These are phyloP conservation scores for Claviceps sp. DNA, from an alignment of 2,329 filamentous ascomycete genomes.

Conservation along the genomic window DNA sequence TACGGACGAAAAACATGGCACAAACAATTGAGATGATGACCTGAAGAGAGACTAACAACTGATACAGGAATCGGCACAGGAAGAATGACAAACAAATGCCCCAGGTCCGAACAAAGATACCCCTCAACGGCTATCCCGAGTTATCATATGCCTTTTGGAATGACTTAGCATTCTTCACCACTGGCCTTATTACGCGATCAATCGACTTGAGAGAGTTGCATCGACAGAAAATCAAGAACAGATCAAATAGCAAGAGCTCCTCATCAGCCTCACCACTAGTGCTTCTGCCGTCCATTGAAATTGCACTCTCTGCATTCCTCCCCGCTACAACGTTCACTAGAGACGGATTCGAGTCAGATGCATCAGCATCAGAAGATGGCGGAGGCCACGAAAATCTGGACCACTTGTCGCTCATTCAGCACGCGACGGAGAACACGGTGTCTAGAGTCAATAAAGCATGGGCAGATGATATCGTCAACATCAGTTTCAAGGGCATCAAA, in stretches of 20 bases:
- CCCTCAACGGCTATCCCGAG: slow-evolving; percentile 29
- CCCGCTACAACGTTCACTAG: slow-evolving; percentile 20
- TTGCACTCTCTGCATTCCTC: slow-evolving; percentile 34
- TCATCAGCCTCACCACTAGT: slow-evolving; percentile 28
- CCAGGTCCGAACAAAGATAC: slow-evolving; percentile 25
- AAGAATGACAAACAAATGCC: slow-evolving; percentile 12
- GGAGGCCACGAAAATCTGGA: slow-evolving; percentile 7
- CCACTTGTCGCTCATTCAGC: slow-evolving; percentile 13
- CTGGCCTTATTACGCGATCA: slow-evolving; percentile 37
- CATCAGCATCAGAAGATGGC: slow-evolving; percentile 3
- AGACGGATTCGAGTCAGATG: slow-evolving; percentile 8
- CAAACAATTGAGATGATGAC: slow-evolving; percentile 7
- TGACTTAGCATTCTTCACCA: slow-evolving; percentile 35
- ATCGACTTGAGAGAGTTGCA: slow-evolving; percentile 36
- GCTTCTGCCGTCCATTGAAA: slow-evolving; percentile 32
- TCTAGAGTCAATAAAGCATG: slow-evolving; percentile 27
- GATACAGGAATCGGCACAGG: slow-evolving; percentile 8
- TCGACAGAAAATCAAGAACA: slow-evolving; percentile 28
- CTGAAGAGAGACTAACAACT: neutral
- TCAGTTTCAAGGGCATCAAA: slow-evolving; percentile 40
- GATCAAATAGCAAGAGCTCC: slow-evolving; percentile 20
- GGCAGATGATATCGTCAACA: slow-evolving; percentile 44
- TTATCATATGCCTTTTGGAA: slow-evolving; percentile 38
- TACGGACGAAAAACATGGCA: neutral
- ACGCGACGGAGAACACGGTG: slow-evolving; percentile 8